Evolutionary conservation across 371 early-diverging fungal genomes (phyloP), one percentile per base, ranked within the genome.

Genomic region (Mucor ambiguus): DNA sequence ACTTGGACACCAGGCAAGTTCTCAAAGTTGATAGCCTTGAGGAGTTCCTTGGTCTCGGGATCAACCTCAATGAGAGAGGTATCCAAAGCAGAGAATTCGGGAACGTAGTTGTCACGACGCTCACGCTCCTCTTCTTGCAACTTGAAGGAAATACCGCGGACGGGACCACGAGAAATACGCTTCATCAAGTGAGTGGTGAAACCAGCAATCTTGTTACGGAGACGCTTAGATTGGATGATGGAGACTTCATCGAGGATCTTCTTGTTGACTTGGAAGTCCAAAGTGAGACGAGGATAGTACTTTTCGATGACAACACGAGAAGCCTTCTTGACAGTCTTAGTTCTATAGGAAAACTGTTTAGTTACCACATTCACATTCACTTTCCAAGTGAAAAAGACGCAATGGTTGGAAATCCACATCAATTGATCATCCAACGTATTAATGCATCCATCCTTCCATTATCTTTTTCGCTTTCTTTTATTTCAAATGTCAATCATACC

Each of bases 191-290:
- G 98, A 73, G 99, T 99, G 83, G 99, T 97, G 94, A 98, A 99
- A 75, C 99, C 99, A 75, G 99, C 99, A 78, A 99, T 97, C 93
- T 98, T 97, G 94, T 99, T 99, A 85, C 99, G 94, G 76, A 99
- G 93, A 78, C 98, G 96, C 95, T 99, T 99, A 78, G 98, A 94
- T 72, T 96, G 88, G 74, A 99, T 97, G 80, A 96, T 92, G 73
- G 99, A 97, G 64, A 99, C 98, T 83, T 98, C 98, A 82, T 93
- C 92, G 81, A 92, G 90, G 82, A 99, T 96, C 85, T 92, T 92
- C 94, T 99, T 98, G 96, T 99, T 99, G 90, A 97, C 95, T 86
- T 99, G 98, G 95, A 99, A 99, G 83, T 99, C 99, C 70, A 95
- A 88, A 72, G 97, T 98, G 71, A 99, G 93, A 76, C 97, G 93